Evolutionary conservation across 192 early-diverging fungal genomes (phyloP).

Genomic region (Coemansia sp.): DNA sequence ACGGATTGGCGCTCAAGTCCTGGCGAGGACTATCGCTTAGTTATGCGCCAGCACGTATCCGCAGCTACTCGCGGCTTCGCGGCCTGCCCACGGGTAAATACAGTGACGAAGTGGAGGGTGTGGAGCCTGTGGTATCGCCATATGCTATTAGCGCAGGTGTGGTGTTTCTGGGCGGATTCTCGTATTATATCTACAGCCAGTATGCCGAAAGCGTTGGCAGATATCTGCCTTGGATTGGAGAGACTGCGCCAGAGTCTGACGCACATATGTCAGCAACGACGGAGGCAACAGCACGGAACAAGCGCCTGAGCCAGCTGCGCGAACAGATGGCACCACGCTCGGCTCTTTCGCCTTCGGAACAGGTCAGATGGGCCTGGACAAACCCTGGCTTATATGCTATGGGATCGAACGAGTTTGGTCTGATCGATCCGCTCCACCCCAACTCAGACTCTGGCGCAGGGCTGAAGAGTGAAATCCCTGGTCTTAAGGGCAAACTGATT

Average conservation of each 20-base stretch:
- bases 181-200: constrained; percentile 36
- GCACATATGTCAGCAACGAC: constrained; percentile 1
- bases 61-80: neutral
- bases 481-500: constrained; percentile 36
- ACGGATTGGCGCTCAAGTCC: neutral
- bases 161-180: constrained; percentile 22
- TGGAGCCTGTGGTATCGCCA: constrained; percentile 28
- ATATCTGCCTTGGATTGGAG: constrained; percentile 22
- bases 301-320: constrained; percentile 14
- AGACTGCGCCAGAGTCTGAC: neutral
- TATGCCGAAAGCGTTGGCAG: constrained; percentile 9
- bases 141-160: constrained; percentile 28
- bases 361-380: constrained; percentile 48
- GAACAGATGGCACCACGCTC: constrained; percentile 24
- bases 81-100: neutral
- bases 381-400: constrained; percentile 40
- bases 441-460: constrained; percentile 12
- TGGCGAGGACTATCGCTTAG: neutral
- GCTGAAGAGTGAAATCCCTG: constrained; percentile 26
- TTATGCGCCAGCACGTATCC: neutral
- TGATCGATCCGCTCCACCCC: constrained; percentile 36
- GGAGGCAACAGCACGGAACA: constrained; percentile 6
- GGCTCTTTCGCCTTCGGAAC: constrained; percentile 16
- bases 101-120: constrained; percentile 19
- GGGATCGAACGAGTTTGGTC: constrained; percentile 41